These are phyloP conservation scores for Lolium perenne DNA, from an alignment of 176 grass and related monocot species.

Conservation along the genomic window DNA sequence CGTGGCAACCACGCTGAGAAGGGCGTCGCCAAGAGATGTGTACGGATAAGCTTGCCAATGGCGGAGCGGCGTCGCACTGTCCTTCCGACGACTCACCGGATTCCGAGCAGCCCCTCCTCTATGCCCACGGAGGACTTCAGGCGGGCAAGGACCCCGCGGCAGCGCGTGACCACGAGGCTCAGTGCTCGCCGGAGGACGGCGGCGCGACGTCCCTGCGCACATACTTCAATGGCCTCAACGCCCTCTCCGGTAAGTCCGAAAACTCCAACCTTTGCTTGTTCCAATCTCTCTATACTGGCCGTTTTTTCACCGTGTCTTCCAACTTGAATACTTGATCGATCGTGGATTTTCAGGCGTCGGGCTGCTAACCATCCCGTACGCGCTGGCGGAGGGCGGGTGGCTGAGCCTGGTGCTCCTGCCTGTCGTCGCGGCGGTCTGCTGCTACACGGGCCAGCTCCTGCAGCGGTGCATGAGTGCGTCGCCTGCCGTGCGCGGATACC, in stretches of 20 bases:
- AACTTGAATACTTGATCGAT: not conserved
- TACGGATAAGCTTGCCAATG: conserved; percentile 40
- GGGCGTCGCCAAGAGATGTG: not conserved
- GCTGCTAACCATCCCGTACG: conserved; percentile 84
- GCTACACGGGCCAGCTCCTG: conserved; percentile 83
- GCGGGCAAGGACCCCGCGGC: conserved; percentile 25
- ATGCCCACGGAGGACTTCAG: conserved; percentile 1
- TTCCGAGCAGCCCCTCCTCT: conserved; percentile 49
- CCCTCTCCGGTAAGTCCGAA: conserved; percentile 57
- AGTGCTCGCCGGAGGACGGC: conserved; percentile 25
- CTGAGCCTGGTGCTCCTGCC: conserved; percentile 71
- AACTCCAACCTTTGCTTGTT: not conserved
- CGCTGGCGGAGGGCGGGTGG: conserved; percentile 76
- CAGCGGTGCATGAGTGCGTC: conserved; percentile 71
- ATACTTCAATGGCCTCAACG: conserved; percentile 90
- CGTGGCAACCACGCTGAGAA: not conserved
- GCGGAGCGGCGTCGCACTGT: not conserved
- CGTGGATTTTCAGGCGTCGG: conserved; percentile 64
- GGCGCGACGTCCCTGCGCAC: conserved; percentile 62
- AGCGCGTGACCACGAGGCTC: conserved; percentile 45
- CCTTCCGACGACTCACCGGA: not conserved
- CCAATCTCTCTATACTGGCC: not conserved
- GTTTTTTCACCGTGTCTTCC: not conserved
- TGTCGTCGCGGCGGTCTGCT: conserved; percentile 58
- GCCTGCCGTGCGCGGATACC: conserved; percentile 52